phyloP scores from a whole-genome alignment of 1,139 yeast genomes.

The Tardiomyces depauwii region DNA sequence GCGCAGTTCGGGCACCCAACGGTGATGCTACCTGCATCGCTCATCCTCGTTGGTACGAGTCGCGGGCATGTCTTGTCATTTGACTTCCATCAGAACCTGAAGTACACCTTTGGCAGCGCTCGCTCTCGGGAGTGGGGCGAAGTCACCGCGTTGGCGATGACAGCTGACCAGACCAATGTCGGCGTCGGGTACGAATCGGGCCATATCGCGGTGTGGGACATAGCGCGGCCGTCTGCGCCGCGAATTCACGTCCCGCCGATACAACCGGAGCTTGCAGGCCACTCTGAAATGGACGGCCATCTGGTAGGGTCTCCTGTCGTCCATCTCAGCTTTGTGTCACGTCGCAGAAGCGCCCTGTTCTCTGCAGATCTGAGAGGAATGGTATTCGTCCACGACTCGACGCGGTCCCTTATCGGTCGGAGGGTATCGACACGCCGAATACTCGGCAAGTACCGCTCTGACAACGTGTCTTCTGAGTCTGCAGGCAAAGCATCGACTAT shows the following conservation, averaged over 20 bases:
- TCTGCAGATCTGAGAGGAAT: constrained; percentile 52
- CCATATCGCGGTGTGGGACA: constrained; percentile 37
- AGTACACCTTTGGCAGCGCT: constrained; percentile 29
- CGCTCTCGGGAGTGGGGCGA: constrained; percentile 26
- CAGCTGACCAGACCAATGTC: constrained; percentile 40
- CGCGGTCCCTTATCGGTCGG: constrained; percentile 41
- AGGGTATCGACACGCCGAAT: constrained; percentile 40
- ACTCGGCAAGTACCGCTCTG: constrained; percentile 36
- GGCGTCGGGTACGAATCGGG: constrained; percentile 39
- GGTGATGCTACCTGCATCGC: constrained; percentile 37
- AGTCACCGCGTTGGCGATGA: constrained; percentile 37
- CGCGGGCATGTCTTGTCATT: constrained; percentile 50
- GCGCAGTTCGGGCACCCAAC: constrained; percentile 40
- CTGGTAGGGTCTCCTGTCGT: constrained; percentile 34
- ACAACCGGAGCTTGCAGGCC: constrained; percentile 19
- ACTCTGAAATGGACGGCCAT: constrained; percentile 40
- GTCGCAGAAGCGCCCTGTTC: constrained; percentile 45
- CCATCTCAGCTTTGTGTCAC: constrained; percentile 43
- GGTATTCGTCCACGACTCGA: constrained; percentile 49
- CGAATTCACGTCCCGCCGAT: constrained; percentile 28
- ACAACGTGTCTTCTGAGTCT: constrained; percentile 4
- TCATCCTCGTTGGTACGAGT: constrained; percentile 52
- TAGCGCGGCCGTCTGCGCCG: constrained; percentile 23
- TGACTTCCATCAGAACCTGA: constrained; percentile 49
- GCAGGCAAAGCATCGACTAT: constrained; percentile 23